Conservation (phyloP, 257 asterid genomes). For the Phtheirospermum japonicum region DNA sequence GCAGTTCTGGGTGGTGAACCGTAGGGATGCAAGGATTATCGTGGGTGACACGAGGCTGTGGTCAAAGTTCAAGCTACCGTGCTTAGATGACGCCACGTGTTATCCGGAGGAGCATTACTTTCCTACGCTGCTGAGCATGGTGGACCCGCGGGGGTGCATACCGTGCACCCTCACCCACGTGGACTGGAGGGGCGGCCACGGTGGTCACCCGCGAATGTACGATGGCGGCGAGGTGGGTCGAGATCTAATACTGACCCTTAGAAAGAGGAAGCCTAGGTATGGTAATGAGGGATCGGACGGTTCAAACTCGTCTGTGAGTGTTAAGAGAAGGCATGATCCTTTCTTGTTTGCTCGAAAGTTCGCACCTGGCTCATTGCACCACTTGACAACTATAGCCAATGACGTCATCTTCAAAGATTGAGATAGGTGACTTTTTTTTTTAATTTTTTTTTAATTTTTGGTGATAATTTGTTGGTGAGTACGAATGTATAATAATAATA, state of each 20-base stretch:
- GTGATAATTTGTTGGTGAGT: neutral
- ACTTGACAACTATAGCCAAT: slow-evolving; percentile 41
- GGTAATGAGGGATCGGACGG: slow-evolving; percentile 44
- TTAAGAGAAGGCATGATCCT: slow-evolving; percentile 42
- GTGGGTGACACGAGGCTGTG: slow-evolving; percentile 57
- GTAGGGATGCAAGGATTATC: slow-evolving; percentile 56
- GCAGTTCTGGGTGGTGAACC: slow-evolving; percentile 59
- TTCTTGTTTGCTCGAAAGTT: slow-evolving; percentile 78
- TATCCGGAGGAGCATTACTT: slow-evolving; percentile 89
- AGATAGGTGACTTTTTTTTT: neutral
- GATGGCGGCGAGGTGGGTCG: slow-evolving; percentile 42
- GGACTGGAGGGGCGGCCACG: slow-evolving; percentile 53
- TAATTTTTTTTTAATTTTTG: neutral
- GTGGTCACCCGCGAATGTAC: slow-evolving; percentile 71
- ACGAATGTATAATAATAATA: neutral
- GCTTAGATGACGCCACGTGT: slow-evolving; percentile 54
- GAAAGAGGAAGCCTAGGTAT: slow-evolving; percentile 47
- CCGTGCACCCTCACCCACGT: slow-evolving; percentile 77
- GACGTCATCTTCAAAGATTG: slow-evolving; percentile 52
- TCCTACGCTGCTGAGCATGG: slow-evolving; percentile 63
- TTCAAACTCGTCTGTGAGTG: slow-evolving; percentile 29
- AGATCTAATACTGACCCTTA: slow-evolving; percentile 36
- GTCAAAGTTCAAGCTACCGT: slow-evolving; percentile 67
- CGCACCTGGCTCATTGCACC: slow-evolving; percentile 34
- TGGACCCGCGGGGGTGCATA: slow-evolving; percentile 63